These are phyloP conservation scores for Xylariaceae sp. DNA, from an alignment of 2,329 filamentous ascomycete genomes.

Conservation along the genomic window DNA sequence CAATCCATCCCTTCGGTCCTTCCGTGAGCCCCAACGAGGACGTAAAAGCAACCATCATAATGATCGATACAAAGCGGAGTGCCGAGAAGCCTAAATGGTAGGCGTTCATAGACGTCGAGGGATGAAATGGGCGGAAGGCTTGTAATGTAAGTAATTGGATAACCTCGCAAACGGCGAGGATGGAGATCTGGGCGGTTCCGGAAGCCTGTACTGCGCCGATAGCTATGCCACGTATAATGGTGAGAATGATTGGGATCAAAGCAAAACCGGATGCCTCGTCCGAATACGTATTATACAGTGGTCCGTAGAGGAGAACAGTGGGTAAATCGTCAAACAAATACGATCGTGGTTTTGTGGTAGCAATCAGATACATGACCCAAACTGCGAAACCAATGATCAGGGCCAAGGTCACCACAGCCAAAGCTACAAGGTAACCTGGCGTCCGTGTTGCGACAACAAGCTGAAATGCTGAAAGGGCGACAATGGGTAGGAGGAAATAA, in stretches of 20 bases:
- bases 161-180: constrained; percentile 93
- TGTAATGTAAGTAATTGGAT: constrained; percentile 86
- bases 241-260: constrained; percentile 83
- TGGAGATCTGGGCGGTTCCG: constrained; percentile 89
- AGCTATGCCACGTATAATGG: constrained; percentile 84
- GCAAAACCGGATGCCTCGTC: constrained; percentile 92
- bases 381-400: constrained; percentile 74
- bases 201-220: constrained; percentile 93
- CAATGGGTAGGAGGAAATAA: constrained; percentile 87
- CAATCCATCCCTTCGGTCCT: constrained; percentile 89
- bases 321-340: constrained; percentile 92
- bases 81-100: constrained; percentile 87
- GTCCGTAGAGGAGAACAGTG: constrained; percentile 87
- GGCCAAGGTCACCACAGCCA: constrained; percentile 78
- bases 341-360: constrained; percentile 79
- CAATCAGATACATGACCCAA: constrained; percentile 84
- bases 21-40: constrained; percentile 81
- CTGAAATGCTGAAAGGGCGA: constrained; percentile 89
- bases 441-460: constrained; percentile 76
- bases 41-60: constrained; percentile 83
- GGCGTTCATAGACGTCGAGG: constrained; percentile 94
- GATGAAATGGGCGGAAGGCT: constrained; percentile 88
- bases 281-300: constrained; percentile 96
- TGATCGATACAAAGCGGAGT: constrained; percentile 76
- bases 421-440: constrained; percentile 71